phyloP scores from a whole-genome alignment of 768 basidiomycete genomes.

The Rhodosporidiobolus odoratus region DNA sequence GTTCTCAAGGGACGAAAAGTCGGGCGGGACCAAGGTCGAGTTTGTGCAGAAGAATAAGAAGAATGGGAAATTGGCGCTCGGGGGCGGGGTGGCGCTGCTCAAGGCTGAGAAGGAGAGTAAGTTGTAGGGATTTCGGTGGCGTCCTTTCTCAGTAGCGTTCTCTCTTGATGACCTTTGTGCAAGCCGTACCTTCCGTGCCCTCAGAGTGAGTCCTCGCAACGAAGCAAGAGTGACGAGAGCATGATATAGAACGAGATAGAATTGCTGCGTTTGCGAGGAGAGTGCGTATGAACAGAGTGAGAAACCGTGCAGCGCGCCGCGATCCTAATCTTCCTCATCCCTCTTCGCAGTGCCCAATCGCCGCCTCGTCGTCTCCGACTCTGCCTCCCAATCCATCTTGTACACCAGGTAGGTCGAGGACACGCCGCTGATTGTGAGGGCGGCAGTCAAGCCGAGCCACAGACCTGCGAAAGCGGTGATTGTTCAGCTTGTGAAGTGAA shows the following conservation, averaged over 20 bases:
- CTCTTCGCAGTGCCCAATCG: conserved; percentile 26
- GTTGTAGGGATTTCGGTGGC: background rate
- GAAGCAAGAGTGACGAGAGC: too few species aligned
- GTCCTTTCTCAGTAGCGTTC: background rate
- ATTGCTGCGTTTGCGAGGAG: too few species aligned
- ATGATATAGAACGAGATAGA: too few species aligned
- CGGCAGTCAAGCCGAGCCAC: conserved; percentile 41
- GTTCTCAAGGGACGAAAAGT: conserved; percentile 23
- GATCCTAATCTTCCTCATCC: conserved; percentile 7
- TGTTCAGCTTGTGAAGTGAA: background rate
- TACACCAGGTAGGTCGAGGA: conserved; percentile 26
- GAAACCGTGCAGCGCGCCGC: background rate
- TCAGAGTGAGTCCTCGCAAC: background rate
- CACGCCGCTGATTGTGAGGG: conserved; percentile 30
- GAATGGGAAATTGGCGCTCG: conserved; percentile 31
- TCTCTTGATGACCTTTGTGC: background rate
- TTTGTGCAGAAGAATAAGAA: conserved; percentile 40
- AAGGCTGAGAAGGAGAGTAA: conserved; percentile 23
- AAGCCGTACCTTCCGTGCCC: background rate
- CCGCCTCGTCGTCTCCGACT: conserved; percentile 14
- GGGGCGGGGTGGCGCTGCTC: conserved; percentile 34
- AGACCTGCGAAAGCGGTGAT: conserved; percentile 15
- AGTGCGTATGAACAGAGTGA: too few species aligned
- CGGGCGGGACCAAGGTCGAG: conserved; percentile 34
- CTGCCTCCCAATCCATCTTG: conserved; percentile 32